Evolutionary conservation across 176 grass and related monocot genomes (phyloP), one percentile per base, ranked within the genome.

Genomic region (Leersia perrieri): DNA sequence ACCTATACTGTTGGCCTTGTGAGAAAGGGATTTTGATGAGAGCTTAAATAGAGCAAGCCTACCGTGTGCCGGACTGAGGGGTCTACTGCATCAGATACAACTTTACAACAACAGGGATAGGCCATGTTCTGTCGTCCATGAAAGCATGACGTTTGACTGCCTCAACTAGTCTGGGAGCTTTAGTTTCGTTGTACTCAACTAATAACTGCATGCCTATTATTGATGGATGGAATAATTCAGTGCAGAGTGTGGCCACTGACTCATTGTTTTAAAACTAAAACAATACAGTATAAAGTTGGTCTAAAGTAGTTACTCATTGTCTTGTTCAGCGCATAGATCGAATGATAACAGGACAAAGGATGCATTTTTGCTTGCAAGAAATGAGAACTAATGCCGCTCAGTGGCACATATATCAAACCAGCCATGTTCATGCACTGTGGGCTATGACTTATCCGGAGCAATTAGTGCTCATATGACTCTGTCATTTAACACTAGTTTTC

Each of bases 361-460:
- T 42, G 33, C 9, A 11, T 7, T 57, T 83, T 36, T 29, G 7
- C 38, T 70, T 29, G 5, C 28, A 70, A 45, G 22, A 49, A 12
- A 61, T 3, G 23, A 34, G 45, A 16, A 25, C 34, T 5, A 41
- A 10, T 28, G 66, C 5, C 60, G 28, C 53, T 70, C 16, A 60
- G 18, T 60, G 78, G 42, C 36, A 57, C 35, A 30, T 79, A 63
- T 23, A 58, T 9, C 77, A 40, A 82, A 35, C 51, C 51, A 51
- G 51, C 71, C 78, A 76, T 82, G 78, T 51, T 81, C 35, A 60
- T 36, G 30, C 5, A 62, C 35, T 30, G 22, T 68, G 16, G 47
- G 14, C 29, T 68, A 18, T 86, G 70, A 42, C 29, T 36, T 38
- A 31, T 25, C 53, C 70, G 66, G 61, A 65, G 28, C 34, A 58